Evolutionary conservation across 2,329 filamentous ascomycete genomes (phyloP).

Genomic region (Furcasterigmium furcatum): DNA sequence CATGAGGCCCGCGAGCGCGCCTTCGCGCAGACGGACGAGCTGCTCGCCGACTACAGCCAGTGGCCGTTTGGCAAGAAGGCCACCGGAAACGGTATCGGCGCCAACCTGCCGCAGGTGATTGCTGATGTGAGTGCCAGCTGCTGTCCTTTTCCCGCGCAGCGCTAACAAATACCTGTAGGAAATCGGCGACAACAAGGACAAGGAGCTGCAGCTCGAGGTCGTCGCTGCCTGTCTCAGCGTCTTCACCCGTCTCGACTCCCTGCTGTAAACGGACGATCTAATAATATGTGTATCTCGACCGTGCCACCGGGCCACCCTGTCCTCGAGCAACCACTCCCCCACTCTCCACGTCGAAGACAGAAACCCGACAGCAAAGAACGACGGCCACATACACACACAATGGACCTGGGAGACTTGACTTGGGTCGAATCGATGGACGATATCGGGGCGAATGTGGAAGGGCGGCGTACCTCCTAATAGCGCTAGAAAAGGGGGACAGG

Average conservation of each 20-base stretch:
- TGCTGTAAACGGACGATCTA: constrained; percentile 60
- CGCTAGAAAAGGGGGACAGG: too few species aligned
- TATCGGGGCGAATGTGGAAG: too few species aligned
- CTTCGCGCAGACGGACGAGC: constrained; percentile 94
- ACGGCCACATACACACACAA: not conserved
- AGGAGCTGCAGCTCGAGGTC: constrained; percentile 94
- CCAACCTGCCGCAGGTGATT: constrained; percentile 86
- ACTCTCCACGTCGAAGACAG: too few species aligned
- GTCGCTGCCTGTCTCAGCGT: constrained; percentile 95
- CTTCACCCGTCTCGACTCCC: constrained; percentile 93
- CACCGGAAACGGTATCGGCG: constrained; percentile 76
- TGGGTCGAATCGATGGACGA: too few species aligned
- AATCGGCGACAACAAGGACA: constrained; percentile 81
- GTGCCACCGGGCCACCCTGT: not conserved
- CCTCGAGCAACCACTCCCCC: not conserved
- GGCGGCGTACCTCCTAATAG: too few species aligned
- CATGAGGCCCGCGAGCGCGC: constrained; percentile 93
- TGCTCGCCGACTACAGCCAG: constrained; percentile 94
- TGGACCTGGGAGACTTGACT: too few species aligned
- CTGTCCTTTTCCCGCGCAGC: not conserved
- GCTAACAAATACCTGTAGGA: constrained; percentile 47
- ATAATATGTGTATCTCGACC: not conserved
- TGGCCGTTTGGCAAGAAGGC: constrained; percentile 92
- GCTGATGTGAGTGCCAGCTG: constrained; percentile 60
- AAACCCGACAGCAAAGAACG: not conserved